Evolutionary conservation across 192 early-diverging fungal species (phyloP).

Genomic region (Chytriomyces sp.): DNA sequence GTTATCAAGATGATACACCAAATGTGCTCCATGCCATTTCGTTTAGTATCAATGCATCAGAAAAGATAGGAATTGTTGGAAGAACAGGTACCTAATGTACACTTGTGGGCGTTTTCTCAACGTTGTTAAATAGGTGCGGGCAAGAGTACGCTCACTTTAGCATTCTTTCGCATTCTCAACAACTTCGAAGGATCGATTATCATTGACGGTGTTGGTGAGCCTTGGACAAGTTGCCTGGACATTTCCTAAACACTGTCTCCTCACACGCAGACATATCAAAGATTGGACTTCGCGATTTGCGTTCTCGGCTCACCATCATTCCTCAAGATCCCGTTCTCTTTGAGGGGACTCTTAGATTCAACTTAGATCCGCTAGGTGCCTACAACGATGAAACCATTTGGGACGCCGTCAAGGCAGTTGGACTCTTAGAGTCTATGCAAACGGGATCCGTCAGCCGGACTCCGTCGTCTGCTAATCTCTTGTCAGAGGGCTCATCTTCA

Average conservation of each 20-base stretch:
- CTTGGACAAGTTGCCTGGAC: no score
- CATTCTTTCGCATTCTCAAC: constrained; percentile 71
- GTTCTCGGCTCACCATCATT: constrained; percentile 49
- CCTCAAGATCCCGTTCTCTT: constrained; percentile 59
- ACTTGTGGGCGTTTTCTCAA: background rate
- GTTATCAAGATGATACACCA: constrained; percentile 73
- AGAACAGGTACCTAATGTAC: constrained; percentile 53
- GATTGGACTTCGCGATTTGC: constrained; percentile 58
- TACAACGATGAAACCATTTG: constrained; percentile 36
- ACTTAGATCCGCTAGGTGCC: constrained; percentile 72
- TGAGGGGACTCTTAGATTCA: constrained; percentile 47
- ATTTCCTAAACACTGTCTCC: constrained; percentile 54
- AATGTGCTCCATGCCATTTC: constrained; percentile 49
- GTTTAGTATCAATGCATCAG: constrained; percentile 37
- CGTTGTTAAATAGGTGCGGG: constrained; percentile 59
- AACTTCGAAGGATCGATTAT: constrained; percentile 56
- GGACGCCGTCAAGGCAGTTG: constrained; percentile 67
- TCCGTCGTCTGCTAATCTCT: background rate
- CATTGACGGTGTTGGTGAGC: constrained; percentile 59
- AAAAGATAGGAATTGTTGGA: constrained; percentile 59
- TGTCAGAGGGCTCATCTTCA: background rate
- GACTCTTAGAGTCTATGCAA: constrained; percentile 60
- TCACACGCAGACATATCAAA: constrained; percentile 62
- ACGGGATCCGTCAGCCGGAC: constrained; percentile 19
- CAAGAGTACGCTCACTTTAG: constrained; percentile 67